These are phyloP conservation scores for Sclerotinia sclerotiorum DNA, from an alignment of 2,329 filamentous ascomycete genomes.

Conservation along the genomic window DNA sequence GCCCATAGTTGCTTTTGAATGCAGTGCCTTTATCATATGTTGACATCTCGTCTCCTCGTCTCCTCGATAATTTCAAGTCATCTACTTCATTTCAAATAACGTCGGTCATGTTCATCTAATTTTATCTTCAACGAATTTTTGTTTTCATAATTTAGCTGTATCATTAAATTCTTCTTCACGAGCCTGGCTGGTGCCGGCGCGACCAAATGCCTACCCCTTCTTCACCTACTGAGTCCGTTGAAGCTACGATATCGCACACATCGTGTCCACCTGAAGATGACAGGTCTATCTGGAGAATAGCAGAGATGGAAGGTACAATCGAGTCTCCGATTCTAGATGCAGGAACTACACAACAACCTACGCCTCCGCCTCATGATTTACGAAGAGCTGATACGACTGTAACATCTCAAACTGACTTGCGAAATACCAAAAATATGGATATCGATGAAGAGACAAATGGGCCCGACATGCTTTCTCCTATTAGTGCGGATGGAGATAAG, in stretches of 20 bases:
- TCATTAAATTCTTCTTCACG: constrained; percentile 34
- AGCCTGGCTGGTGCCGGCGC: constrained; percentile 39
- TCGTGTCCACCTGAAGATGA: constrained; percentile 49
- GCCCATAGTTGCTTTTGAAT: neutral
- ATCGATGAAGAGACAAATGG: constrained; percentile 43
- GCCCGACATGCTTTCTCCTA: constrained; percentile 39
- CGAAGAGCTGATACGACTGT: constrained; percentile 35
- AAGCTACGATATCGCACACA: constrained; percentile 37
- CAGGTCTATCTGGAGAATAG: constrained; percentile 39
- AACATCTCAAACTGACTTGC: constrained; percentile 41
- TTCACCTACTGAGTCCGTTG: constrained; percentile 32
- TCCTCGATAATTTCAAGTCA: constrained; percentile 25
- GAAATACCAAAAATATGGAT: constrained; percentile 45
- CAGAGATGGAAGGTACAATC: constrained; percentile 40
- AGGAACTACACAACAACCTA: constrained; percentile 38
- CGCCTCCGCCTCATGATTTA: constrained; percentile 35
- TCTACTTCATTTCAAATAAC: constrained; percentile 30
- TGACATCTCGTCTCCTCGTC: constrained; percentile 12
- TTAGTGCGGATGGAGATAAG: constrained; percentile 44
- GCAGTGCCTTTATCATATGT: constrained; percentile 27
- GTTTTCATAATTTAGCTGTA: constrained; percentile 37
- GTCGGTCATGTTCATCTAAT: constrained; percentile 36
- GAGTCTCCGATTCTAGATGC: constrained; percentile 35
- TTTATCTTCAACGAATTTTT: constrained; percentile 27
- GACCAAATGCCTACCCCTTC: constrained; percentile 42